These are phyloP conservation scores for Acrocalymma vagum DNA, from an alignment of 2,329 filamentous ascomycete species.

Conservation along the genomic window DNA sequence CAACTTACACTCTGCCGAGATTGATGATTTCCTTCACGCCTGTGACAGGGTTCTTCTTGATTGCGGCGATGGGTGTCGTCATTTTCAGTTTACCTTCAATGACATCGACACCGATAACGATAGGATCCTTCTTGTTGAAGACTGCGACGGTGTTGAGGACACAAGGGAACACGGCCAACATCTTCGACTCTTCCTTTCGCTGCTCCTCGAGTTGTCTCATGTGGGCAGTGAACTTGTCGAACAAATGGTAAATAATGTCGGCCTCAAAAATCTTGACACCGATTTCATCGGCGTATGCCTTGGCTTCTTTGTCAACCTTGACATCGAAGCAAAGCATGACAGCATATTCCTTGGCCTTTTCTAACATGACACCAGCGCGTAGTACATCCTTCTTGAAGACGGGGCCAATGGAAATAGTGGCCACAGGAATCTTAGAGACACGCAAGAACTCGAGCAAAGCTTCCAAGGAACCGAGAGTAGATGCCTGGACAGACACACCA, in stretches of 20 bases:
- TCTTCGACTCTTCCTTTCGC: conserved; percentile 96
- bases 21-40: conserved; percentile 83
- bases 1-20: conserved; percentile 91
- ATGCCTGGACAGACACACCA: conserved; percentile 96
- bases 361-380: conserved; percentile 91
- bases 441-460: conserved; percentile 96
- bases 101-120: conserved; percentile 95
- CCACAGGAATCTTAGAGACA: conserved; percentile 94
- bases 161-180: conserved; percentile 96
- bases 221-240: conserved; percentile 95
- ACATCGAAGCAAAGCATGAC: conserved; percentile 99
- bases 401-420: conserved; percentile 95
- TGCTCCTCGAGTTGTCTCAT: conserved; percentile 87
- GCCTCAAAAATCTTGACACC: conserved; percentile 98
- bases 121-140: conserved; percentile 98
- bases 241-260: conserved; percentile 98
- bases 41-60: conserved; percentile 82
- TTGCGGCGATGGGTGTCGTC: conserved; percentile 87
- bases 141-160: conserved; percentile 88
- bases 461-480: conserved; percentile 95
- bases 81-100: conserved; percentile 86
- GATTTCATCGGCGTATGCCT: conserved; percentile 88
- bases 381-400: conserved; percentile 99
- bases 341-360: conserved; percentile 94
- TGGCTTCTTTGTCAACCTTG: conserved; percentile 97